Evolutionary conservation across 1,284 basidiomycete species (phyloP).

Genomic region (Leccinum pseudoinsigne): DNA sequence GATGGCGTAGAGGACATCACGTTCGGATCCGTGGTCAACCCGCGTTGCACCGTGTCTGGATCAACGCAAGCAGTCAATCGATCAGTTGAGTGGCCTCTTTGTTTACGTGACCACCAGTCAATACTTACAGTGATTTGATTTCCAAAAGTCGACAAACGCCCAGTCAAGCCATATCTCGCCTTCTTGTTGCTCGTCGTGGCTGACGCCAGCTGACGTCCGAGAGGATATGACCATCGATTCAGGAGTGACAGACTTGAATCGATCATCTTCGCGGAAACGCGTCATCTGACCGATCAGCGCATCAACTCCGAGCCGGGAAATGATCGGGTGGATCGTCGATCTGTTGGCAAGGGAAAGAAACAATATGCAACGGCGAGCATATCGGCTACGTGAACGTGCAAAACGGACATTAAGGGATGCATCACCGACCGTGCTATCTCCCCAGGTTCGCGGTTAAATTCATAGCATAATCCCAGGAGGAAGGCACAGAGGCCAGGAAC

Average conservation of each 20-base stretch:
- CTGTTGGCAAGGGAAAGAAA: constrained; percentile 30
- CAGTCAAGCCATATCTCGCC: constrained; percentile 98
- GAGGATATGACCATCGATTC: constrained; percentile 49
- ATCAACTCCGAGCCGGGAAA: constrained; percentile 85
- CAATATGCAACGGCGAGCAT: background rate
- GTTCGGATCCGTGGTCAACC: constrained; percentile 64
- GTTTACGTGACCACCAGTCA: background rate
- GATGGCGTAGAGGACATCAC: constrained; percentile 48
- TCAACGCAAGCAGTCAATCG: background rate
- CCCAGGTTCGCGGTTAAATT: constrained; percentile 91
- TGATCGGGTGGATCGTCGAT: constrained; percentile 82
- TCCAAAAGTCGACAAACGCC: constrained; percentile 99
- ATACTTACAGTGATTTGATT: constrained; percentile 85
- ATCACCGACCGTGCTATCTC: constrained; percentile 77
- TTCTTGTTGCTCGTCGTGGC: constrained; percentile 47
- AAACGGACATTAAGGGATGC: background rate
- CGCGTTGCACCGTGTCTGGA: constrained; percentile 69
- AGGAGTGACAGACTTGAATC: constrained; percentile 88
- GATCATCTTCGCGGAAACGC: constrained; percentile 85
- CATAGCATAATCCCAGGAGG: constrained; percentile 91
- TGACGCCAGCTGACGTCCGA: constrained; percentile 34
- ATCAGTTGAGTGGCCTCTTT: background rate
- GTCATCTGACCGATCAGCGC: constrained; percentile 87
- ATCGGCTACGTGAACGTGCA: background rate
- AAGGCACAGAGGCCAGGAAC: constrained; percentile 93